These are phyloP conservation scores for Oenanthe sinensis DNA, from an alignment of 129 eudicot species.

Conservation along the genomic window DNA sequence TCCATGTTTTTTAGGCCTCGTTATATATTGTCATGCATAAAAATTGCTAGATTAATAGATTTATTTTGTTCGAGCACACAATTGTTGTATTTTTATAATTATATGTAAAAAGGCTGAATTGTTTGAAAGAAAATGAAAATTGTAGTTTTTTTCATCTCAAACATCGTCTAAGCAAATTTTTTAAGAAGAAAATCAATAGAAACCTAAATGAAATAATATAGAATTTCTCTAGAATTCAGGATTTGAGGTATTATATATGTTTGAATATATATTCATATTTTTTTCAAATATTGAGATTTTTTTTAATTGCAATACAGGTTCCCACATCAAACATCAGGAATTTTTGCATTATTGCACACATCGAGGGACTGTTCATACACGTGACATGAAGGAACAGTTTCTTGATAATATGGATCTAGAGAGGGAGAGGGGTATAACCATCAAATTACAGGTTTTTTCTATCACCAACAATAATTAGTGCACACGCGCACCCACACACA, in stretches of 20 bases:
- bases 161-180: background rate
- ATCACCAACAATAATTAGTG: background rate
- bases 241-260: background rate
- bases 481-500: too few relatives aligned
- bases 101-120: background rate
- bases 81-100: background rate
- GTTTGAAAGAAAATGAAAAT: background rate
- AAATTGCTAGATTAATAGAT: background rate
- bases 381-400: constrained; percentile 98
- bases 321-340: constrained; percentile 75
- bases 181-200: background rate
- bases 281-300: background rate
- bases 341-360: constrained; percentile 92
- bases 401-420: constrained; percentile 99
- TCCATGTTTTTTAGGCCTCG: too few relatives aligned
- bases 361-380: constrained; percentile 88
- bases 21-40: background rate
- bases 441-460: constrained; percentile 72
- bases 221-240: background rate
- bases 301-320: constrained; percentile 45
- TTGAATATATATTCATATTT: background rate
- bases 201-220: background rate
- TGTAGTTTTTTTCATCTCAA: background rate
- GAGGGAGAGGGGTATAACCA: constrained; percentile 98
- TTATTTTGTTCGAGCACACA: background rate